Percentiles rank a stretch among this genome's conserved stretches.
phyloP scores from a whole-genome alignment of 2,329 filamentous ascomycete species.

The Tolypocladium nubicola region DNA sequence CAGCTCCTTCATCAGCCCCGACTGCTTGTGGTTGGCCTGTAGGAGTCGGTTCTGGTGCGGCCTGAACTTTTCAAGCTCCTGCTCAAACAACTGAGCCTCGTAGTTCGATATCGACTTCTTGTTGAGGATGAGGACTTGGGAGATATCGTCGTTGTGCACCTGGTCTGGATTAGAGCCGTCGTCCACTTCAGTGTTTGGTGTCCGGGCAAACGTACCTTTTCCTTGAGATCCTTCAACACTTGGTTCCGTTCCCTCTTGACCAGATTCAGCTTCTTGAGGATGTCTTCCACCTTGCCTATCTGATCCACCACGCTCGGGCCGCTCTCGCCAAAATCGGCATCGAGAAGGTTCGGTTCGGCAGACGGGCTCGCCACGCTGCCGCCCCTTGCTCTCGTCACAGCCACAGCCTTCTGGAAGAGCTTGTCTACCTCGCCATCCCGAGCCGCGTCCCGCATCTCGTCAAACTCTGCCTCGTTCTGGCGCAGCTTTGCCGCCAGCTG shows the following conservation, averaged over 20 bases:
- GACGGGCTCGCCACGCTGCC: slow-evolving; percentile 52
- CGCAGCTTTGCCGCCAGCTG: slow-evolving; percentile 75
- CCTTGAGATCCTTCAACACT: slow-evolving; percentile 91
- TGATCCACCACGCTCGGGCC: slow-evolving; percentile 77
- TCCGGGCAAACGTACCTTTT: slow-evolving; percentile 55
- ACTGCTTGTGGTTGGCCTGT: slow-evolving; percentile 92
- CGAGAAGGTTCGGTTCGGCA: slow-evolving; percentile 70
- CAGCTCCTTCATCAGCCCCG: slow-evolving; percentile 87
- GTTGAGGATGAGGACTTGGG: slow-evolving; percentile 92
- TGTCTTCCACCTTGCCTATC: slow-evolving; percentile 77
- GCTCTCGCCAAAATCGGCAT: slow-evolving; percentile 80
- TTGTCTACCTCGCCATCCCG: slow-evolving; percentile 80
- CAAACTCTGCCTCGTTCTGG: slow-evolving; percentile 80
- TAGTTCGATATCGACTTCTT: slow-evolving; percentile 93
- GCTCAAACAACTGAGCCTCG: slow-evolving; percentile 85
- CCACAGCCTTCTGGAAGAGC: slow-evolving; percentile 78
- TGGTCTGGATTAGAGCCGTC: slow-evolving; percentile 25
- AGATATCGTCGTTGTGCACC: slow-evolving; percentile 95
- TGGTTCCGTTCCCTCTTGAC: slow-evolving; percentile 88
- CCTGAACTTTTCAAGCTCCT: slow-evolving; percentile 94
- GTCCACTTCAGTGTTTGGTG: not conserved
- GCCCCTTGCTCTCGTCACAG: slow-evolving; percentile 59
- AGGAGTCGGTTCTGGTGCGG: slow-evolving; percentile 84
- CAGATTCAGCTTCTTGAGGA: slow-evolving; percentile 81
- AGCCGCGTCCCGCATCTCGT: slow-evolving; percentile 87